Evolutionary conservation across 1,284 basidiomycete species (phyloP), one percentile per base, ranked within the genome.

Genomic region (Trametes polyzona): DNA sequence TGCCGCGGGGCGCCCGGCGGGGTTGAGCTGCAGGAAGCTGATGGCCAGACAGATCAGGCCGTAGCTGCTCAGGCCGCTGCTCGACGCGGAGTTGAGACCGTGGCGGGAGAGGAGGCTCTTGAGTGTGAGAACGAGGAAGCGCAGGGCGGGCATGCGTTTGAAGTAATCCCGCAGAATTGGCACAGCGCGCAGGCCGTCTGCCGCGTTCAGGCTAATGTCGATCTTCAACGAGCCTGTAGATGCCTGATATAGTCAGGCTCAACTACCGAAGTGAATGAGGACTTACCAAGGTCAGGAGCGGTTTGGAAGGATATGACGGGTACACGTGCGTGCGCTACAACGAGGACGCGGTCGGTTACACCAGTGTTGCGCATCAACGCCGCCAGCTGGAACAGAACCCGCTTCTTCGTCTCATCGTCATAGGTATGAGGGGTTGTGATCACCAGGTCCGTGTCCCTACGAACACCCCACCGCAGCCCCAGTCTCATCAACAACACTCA

Each of bases 11-110:
- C 36, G 52, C 9, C 33, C 14, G 35, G 42, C 37, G 10, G 52
- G 29, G 70, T 78, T 51, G 39, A 88, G 86, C 75, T 93, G 88
- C 7, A 95, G 74, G 67, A 93, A 93, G 60, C 79, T 86, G 61
- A 93, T 83, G 44, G 84, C 85, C 68, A 93, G 75, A 63, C 85
- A 86, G 39, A 87, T 87, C 51, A 90, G 77, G 9, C 83, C 83
- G 73, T 92, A 94, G 71, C 87, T 89, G 21, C 90, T 87, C 9
- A 94, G 69, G 0, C 91, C 90, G 16, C 85, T 83, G 6, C 80
- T 82, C 44, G 83, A 86, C 3, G 93, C 87, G 65, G 90, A 86
- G 68, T 90, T 89, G 72, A 94, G 82, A 5, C 78, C 77, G 47
- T 85, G 73, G 61, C 87, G 83, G 19, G 77, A 76, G 29, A 94